Evolutionary conservation across 345 rosid species (phyloP).

Genomic region (Clarkia xantiana): DNA sequence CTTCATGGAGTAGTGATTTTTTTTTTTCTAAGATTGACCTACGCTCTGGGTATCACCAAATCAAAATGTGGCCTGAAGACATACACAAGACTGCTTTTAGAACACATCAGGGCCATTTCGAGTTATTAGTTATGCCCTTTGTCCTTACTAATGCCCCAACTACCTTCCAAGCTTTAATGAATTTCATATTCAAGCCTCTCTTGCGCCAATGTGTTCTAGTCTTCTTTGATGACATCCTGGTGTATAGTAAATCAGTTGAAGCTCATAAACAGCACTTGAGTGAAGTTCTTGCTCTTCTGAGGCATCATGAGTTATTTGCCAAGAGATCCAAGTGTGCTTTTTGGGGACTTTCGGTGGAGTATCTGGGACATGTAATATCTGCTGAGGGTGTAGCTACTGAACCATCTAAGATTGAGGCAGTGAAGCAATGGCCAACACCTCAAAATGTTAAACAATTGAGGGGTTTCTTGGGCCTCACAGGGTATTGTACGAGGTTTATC

Average conservation of each 20-base stretch:
- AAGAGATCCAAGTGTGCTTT: neutral
- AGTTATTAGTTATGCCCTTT: neutral
- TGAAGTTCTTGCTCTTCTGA: neutral
- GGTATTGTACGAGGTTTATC: neutral
- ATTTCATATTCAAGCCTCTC: too few relatives aligned
- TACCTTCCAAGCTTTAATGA: too few relatives aligned
- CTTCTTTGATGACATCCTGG: too few relatives aligned
- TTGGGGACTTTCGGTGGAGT: too few relatives aligned
- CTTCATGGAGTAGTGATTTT: neutral
- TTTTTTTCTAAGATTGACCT: slow-evolving; percentile 2
- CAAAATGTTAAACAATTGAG: neutral
- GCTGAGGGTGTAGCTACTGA: neutral
- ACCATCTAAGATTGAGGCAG: neutral
- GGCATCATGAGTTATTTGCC: neutral
- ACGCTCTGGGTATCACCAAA: slow-evolving; percentile 4
- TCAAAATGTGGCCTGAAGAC: too few relatives aligned
- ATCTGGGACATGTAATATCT: neutral
- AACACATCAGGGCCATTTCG: neutral
- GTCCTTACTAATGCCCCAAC: too few relatives aligned
- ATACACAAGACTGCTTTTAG: too few relatives aligned
- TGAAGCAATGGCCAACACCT: neutral
- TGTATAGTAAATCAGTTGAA: too few relatives aligned
- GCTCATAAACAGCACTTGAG: too few relatives aligned
- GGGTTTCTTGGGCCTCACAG: neutral
- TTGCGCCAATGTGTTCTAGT: too few relatives aligned